Evolutionary conservation across 106 monocot species (phyloP), one percentile per base, ranked within the genome.

Genomic region (Alisma plantagoaquatica): DNA sequence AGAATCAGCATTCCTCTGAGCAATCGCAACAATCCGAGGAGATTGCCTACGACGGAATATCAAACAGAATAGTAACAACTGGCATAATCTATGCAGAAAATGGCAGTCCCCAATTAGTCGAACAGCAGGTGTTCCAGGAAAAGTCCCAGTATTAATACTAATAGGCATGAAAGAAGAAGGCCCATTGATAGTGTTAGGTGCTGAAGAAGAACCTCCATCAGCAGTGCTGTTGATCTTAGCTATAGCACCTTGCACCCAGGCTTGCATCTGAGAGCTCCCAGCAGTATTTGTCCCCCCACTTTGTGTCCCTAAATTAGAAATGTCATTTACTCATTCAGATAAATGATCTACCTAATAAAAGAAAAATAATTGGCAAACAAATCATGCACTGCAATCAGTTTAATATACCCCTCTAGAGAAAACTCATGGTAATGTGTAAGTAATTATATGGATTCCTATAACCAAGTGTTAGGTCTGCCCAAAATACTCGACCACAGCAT

Each of bases 81-180:
- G 96, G 56, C 96, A 98, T 46, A 98, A 59, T 69, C 81, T 78
- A 33, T 98, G 96, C 60, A 98, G 96, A 59, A 98, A 98, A 82
- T 98, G 84, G 43, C 84, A 98, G 60, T 98, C 96, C 41, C 96
- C 96, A 68, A 98, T 79, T 29, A 98, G 88, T 55, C 96, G 77
- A 48, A 98, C 96, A 53, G 96, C 96, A 73, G 96, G 96, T 54
- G 96, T 89, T 59, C 96, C 96, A 59, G 96, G 96, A 70, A 98
- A 98, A 30, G 96, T 98, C 12, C 76, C 96, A 18, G 96, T 98
- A 53, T 98, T 98, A n/a, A 98, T 77, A 56, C 96, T 89, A 29
- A 98, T 98, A 19, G 96, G 96, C 68, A 85, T 79, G 61, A 88
- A 88, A 19, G 77, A 32, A 32, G 83, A 61, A 24, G 80, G 73